A percentile compares a stretch with the other conserved stretches of the same genome.
phyloP scores from a whole-genome alignment of 495 filamentous ascomycete species.

The Penicillium canariense region DNA sequence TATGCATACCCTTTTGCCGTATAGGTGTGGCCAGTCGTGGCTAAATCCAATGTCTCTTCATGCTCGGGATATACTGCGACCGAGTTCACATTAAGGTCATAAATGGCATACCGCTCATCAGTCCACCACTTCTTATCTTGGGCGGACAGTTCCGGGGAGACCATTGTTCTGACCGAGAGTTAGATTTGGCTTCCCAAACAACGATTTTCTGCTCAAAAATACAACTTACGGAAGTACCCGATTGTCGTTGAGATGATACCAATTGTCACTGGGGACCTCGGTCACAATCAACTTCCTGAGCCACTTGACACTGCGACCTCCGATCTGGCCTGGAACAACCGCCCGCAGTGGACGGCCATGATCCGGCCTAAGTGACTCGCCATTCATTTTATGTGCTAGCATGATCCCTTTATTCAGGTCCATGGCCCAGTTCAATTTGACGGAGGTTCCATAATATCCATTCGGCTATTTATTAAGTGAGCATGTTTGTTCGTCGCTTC shows the following conservation, averaged over 20 bases:
- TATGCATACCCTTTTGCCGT: conserved; percentile 82
- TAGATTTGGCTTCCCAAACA: conserved; percentile 1
- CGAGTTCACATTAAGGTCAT: conserved; percentile 88
- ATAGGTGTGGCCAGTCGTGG: conserved; percentile 53
- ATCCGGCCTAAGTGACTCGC: conserved; percentile 77
- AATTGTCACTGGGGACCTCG: conserved; percentile 78
- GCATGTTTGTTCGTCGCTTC: not conserved
- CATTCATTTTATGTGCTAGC: conserved; percentile 92
- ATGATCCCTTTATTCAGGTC: conserved; percentile 84
- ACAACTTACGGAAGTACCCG: conserved; percentile 69
- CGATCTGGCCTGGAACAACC: conserved; percentile 91
- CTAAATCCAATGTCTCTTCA: conserved; percentile 64
- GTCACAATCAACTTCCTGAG: conserved; percentile 81
- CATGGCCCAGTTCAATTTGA: conserved; percentile 87
- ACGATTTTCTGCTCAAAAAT: no score
- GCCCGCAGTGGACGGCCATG: conserved; percentile 84
- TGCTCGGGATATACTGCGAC: conserved; percentile 80
- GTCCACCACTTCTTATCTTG: conserved; percentile 77
- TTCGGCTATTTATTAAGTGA: conserved; percentile 60
- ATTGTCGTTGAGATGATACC: conserved; percentile 97
- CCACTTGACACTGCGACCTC: conserved; percentile 95
- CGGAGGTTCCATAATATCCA: conserved; percentile 84
- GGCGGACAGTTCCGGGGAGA: conserved; percentile 78
- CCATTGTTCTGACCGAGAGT: conserved; percentile 57
- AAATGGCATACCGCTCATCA: conserved; percentile 93